Percentiles rank a stretch among this genome's conserved stretches.
phyloP scores from a whole-genome alignment of 352 stramenopile genomes.

The Phytopythium litorale region DNA sequence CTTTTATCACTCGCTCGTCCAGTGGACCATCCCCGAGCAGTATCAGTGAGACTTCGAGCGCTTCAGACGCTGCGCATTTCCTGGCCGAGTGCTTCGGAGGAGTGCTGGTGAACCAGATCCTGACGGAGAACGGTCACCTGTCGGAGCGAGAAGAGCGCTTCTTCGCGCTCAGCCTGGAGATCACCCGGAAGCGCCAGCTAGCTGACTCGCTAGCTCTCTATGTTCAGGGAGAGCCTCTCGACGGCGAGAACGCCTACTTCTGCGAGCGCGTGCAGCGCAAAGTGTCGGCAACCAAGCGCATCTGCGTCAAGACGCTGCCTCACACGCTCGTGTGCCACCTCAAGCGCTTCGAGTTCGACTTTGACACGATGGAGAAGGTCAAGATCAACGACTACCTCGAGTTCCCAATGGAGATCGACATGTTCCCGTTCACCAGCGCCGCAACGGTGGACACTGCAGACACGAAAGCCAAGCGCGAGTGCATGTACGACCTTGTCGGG shows the following conservation, averaged over 20 bases:
- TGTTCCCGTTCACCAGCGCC: conserved; percentile 88
- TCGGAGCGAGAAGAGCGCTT: conserved; percentile 85
- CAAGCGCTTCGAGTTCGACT: conserved; percentile 90
- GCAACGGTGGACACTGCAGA: conserved; percentile 12
- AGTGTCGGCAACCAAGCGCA: conserved; percentile 76
- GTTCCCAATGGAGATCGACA: conserved; percentile 86
- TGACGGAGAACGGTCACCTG: conserved; percentile 70
- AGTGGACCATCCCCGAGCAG: background rate
- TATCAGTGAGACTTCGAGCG: background rate
- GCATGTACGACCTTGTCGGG: conserved; percentile 87
- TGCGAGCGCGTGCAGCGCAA: conserved; percentile 67
- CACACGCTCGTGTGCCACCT: conserved; percentile 80
- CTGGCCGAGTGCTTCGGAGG: conserved; percentile 68
- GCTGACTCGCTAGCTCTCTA: conserved; percentile 61
- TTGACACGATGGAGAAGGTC: conserved; percentile 84
- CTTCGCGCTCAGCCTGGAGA: conserved; percentile 76
- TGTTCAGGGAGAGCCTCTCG: conserved; percentile 66
- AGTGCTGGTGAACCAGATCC: conserved; percentile 78
- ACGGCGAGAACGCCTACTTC: conserved; percentile 79
- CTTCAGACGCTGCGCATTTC: conserved; percentile 17
- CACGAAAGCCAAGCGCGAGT: conserved; percentile 3
- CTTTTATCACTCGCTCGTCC: conserved; percentile 25
- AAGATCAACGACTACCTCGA: conserved; percentile 87
- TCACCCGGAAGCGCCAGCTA: conserved; percentile 66
- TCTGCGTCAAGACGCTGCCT: conserved; percentile 77